phyloP scores from a whole-genome alignment of 495 filamentous ascomycete genomes.

The Lepraria neglecta region DNA sequence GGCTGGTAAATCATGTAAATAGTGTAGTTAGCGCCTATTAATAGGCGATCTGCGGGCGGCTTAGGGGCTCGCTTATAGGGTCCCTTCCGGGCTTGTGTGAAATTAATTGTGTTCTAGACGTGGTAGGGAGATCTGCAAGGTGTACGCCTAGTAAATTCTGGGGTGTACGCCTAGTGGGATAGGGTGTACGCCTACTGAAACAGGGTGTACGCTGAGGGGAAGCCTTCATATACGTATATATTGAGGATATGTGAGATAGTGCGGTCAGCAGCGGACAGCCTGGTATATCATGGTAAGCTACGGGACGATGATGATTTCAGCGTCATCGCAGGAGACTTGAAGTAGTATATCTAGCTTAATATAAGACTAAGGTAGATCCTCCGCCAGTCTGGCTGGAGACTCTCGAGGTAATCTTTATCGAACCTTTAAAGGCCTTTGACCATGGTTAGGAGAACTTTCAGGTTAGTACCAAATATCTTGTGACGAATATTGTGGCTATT shows the following conservation, averaged over 20 bases:
- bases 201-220: too few relatives aligned
- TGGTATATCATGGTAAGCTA: constrained; percentile 13
- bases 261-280: constrained; percentile 11
- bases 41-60: too few relatives aligned
- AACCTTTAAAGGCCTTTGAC: neutral
- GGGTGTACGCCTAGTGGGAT: too few relatives aligned
- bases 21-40: too few relatives aligned
- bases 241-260: constrained; percentile 15
- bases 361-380: neutral
- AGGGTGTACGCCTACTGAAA: too few relatives aligned
- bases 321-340: constrained; percentile 14
- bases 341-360: constrained; percentile 15
- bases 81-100: too few relatives aligned
- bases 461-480: neutral
- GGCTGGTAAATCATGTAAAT: too few relatives aligned
- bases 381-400: neutral
- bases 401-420: neutral
- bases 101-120: too few relatives aligned
- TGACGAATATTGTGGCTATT: neutral
- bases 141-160: too few relatives aligned
- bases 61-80: too few relatives aligned
- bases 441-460: neutral
- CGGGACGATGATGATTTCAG: constrained; percentile 12
- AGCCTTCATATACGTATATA: neutral
- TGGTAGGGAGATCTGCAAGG: too few relatives aligned